Evolutionary conservation across 495 filamentous ascomycete genomes (phyloP).

Genomic region (Penicillium turbatum): DNA sequence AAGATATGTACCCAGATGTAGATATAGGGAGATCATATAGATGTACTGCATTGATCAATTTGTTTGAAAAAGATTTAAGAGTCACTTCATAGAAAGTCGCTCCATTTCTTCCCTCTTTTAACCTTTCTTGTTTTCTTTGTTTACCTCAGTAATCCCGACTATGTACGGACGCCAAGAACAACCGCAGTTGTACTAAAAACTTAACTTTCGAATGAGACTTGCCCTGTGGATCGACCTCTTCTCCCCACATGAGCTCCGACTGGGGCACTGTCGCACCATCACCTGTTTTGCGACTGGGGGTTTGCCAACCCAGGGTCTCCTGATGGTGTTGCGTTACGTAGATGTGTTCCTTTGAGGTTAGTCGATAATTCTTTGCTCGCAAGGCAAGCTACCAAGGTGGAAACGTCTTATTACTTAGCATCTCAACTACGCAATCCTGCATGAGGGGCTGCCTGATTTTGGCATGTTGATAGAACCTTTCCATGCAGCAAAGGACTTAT

Average conservation of each 20-base stretch:
- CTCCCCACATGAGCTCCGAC: conserved; percentile 8
- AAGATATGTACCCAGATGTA: too few relatives aligned
- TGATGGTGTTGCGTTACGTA: neutral
- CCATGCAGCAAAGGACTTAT: neutral
- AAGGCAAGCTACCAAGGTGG: neutral
- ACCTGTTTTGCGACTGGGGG: conserved; percentile 8
- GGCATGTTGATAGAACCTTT: conserved; percentile 1
- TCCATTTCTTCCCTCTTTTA: too few relatives aligned
- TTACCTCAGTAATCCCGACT: too few relatives aligned
- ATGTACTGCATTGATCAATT: too few relatives aligned
- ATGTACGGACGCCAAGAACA: too few relatives aligned
- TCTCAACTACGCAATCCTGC: conserved; percentile 1
- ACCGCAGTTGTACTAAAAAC: too few relatives aligned
- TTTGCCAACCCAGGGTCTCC: conserved; percentile 1
- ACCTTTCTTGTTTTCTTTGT: too few relatives aligned
- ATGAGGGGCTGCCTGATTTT: neutral
- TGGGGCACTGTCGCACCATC: conserved; percentile 21
- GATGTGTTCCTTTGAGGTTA: neutral
- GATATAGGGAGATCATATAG: too few relatives aligned
- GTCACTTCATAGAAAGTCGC: too few relatives aligned
- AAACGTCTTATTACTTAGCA: neutral
- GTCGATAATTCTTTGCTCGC: neutral
- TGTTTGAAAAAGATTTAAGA: too few relatives aligned
- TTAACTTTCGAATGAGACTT: neutral
- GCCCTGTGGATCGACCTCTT: conserved; percentile 11